Evolutionary conservation across 2,329 filamentous ascomycete species (phyloP), one percentile per base, ranked within the genome.

Genomic region (Drechslerella coelobrocha): DNA sequence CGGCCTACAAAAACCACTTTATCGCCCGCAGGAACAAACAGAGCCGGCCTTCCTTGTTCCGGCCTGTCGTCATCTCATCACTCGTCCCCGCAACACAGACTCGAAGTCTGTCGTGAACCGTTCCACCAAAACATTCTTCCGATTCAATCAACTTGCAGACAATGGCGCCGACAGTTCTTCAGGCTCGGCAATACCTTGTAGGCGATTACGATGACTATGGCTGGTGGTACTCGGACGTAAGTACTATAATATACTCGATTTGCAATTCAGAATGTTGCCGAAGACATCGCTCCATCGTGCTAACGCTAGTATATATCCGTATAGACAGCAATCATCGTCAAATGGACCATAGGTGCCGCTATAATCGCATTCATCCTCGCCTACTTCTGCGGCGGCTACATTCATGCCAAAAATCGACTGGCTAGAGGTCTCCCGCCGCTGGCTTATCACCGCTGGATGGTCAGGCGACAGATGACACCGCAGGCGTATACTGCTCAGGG

Each of bases 341-440:
- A 90, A 79, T 93, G 89, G 85, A 82, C 84, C 51, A 80, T 93
- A 69, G 85, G 92, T 76, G 83, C 84, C 72, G 79, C 81, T 72
- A 77, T 93, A 73, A 81, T 89, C 75, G 68, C 83, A 60, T 60
- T 86, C 68, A 79, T 91, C 75, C 77, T 85, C 54, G 76, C 82
- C 43, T 91, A 87, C 82, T 81, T 91, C 75, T 73, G 89, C 61
- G 82, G 85, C 66, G 89, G 89, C 66, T 89, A 89, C 78, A 79
- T 85, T 51, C 90, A 93, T 79, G 90, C 89, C 48, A 85, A 85
- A 77, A 79, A 80, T 43, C 83, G 90, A 48, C 81, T 92, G 73
- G 81, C 81, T 68, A 88, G 86, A 77, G 89, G 89, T 0, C 81
- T 86, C 29, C 81, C 82, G 17, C 87, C 89, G 14, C 79, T 92